A percentile compares a stretch with the other conserved stretches of the same genome.
phyloP scores from a whole-genome alignment of 2,329 filamentous ascomycete species.

The Aspergillus sp. region DNA sequence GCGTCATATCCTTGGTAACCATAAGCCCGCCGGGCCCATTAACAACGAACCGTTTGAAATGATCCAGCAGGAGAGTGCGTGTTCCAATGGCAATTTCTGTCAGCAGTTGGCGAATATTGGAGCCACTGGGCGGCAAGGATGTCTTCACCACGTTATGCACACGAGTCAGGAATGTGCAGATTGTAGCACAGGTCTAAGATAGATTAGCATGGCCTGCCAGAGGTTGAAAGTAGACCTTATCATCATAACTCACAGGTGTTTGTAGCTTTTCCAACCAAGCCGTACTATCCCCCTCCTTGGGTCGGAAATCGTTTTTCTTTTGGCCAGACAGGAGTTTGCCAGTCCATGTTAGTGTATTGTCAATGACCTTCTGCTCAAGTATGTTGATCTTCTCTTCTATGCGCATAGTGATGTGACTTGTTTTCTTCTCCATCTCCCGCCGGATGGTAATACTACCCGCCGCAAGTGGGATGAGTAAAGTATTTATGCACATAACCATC shows the following conservation, averaged over 20 bases:
- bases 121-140: constrained; percentile 64
- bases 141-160: constrained; percentile 64
- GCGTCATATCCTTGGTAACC: constrained; percentile 93
- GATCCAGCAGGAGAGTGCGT: constrained; percentile 77
- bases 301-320: constrained; percentile 86
- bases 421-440: constrained; percentile 83
- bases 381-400: constrained; percentile 82
- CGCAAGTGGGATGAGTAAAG: constrained; percentile 85
- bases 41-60: constrained; percentile 92
- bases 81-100: constrained; percentile 81
- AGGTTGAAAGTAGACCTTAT: not conserved
- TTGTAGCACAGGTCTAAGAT: constrained; percentile 68
- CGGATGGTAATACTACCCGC: constrained; percentile 87
- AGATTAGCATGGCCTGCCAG: constrained; percentile 12
- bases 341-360: constrained; percentile 76
- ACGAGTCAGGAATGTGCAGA: constrained; percentile 76
- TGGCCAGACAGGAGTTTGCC: constrained; percentile 71
- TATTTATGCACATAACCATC: constrained; percentile 88
- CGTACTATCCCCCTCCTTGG: constrained; percentile 69
- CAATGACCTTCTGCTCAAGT: constrained; percentile 68
- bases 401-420: constrained; percentile 68
- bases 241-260: constrained; percentile 58
- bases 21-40: constrained; percentile 92
- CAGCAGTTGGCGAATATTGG: constrained; percentile 79
- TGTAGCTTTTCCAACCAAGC: constrained; percentile 72